phyloP scores from a whole-genome alignment of 2,329 filamentous ascomycete genomes.

The Curvularia verruculosa region DNA sequence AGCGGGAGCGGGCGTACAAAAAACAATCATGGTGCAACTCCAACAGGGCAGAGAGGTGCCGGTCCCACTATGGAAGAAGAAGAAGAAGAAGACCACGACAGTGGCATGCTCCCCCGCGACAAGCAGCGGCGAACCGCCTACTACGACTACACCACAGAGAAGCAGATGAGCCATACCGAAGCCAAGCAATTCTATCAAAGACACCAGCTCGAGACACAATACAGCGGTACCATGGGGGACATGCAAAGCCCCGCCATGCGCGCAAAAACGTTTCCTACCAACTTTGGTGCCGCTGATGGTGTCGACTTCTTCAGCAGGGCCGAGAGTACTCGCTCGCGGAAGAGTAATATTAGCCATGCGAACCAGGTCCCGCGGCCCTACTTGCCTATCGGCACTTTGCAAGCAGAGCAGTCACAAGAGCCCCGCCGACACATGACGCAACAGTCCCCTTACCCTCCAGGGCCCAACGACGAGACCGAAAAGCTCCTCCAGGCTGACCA shows the following conservation, averaged over 20 bases:
- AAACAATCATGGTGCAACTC: conserved; percentile 28
- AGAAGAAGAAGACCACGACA: conserved; percentile 33
- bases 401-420: conserved; percentile 39
- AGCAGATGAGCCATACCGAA: conserved; percentile 91
- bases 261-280: conserved; percentile 53
- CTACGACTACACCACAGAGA: conserved; percentile 92
- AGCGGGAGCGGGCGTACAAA: conserved; percentile 19
- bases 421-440: conserved; percentile 28
- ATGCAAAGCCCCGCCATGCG: conserved; percentile 51
- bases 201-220: conserved; percentile 70
- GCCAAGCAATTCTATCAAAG: conserved; percentile 96
- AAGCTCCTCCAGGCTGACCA: conserved; percentile 55
- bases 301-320: conserved; percentile 45
- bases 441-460: conserved; percentile 21
- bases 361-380: conserved; percentile 36
- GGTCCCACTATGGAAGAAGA: conserved; percentile 37
- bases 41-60: conserved; percentile 26
- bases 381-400: conserved; percentile 39
- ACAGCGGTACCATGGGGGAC: conserved; percentile 50
- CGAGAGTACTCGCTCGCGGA: conserved; percentile 52
- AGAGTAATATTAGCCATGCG: conserved; percentile 45
- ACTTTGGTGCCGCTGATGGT: conserved; percentile 47
- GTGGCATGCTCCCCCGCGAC: conserved; percentile 54
- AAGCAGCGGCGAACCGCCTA: conserved; percentile 76
- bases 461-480: conserved; percentile 28